These are phyloP conservation scores for Sporothrix inflata DNA, from an alignment of 2,329 filamentous ascomycete species.

Conservation along the genomic window DNA sequence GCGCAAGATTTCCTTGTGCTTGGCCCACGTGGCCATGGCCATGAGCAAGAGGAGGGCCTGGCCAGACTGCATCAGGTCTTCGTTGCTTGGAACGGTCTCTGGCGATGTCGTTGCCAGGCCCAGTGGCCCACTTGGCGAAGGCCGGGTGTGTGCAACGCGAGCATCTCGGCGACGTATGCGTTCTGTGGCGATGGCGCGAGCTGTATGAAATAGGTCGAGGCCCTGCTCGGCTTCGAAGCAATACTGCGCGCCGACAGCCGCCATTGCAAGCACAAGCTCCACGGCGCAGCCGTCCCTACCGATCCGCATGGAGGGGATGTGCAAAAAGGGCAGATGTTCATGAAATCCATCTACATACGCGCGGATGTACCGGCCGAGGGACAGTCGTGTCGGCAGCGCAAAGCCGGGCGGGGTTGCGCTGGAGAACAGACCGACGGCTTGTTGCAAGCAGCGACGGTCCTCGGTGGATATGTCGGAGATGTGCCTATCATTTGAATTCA, in stretches of 20 bases:
- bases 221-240: constrained; percentile 55
- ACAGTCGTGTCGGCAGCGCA: constrained; percentile 31
- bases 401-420: constrained; percentile 16
- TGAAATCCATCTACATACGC: constrained; percentile 42
- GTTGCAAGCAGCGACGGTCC: not conserved
- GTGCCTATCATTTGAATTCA: not conserved
- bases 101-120: constrained; percentile 22
- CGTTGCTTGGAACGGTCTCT: not conserved
- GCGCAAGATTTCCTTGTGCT: constrained; percentile 58
- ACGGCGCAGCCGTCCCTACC: constrained; percentile 23
- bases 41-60: constrained; percentile 57
- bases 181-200: constrained; percentile 57
- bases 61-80: constrained; percentile 51
- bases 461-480: not conserved
- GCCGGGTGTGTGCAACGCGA: constrained; percentile 40
- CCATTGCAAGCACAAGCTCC: constrained; percentile 55
- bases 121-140: constrained; percentile 10
- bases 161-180: constrained; percentile 55
- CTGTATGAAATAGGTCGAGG: constrained; percentile 60
- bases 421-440: not conserved
- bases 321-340: constrained; percentile 52
- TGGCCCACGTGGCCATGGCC: constrained; percentile 60
- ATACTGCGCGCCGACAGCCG: constrained; percentile 53
- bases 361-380: constrained; percentile 33
- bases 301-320: constrained; percentile 31